phyloP scores from a whole-genome alignment of 1,284 basidiomycete genomes.

The Rhodotorula sp. region DNA sequence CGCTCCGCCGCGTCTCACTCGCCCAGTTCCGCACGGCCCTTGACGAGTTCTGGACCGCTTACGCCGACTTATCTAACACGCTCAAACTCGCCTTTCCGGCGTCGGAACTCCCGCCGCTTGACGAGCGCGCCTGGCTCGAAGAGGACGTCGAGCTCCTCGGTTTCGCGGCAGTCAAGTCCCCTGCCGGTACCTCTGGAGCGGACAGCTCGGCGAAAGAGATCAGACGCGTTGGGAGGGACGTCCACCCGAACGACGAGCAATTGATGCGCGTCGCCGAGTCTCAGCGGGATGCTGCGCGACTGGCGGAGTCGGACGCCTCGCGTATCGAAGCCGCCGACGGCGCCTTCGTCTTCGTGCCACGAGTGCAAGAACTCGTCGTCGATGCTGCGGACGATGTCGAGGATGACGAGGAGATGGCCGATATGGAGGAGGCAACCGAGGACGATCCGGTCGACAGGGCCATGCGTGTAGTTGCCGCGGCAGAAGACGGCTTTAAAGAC shows the following conservation, averaged over 20 bases:
- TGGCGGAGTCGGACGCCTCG: slow-evolving; percentile 61
- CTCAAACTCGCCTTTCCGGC: slow-evolving; percentile 69
- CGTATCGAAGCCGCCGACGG: slow-evolving; percentile 23
- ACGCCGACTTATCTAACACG: slow-evolving; percentile 65
- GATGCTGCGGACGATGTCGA: slow-evolving; percentile 1
- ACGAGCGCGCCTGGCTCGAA: slow-evolving; percentile 66
- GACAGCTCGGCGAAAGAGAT: slow-evolving; percentile 26
- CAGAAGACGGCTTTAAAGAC: slow-evolving; percentile 18
- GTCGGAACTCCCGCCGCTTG: slow-evolving; percentile 57
- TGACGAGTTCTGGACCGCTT: slow-evolving; percentile 67
- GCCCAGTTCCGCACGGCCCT: slow-evolving; percentile 29
- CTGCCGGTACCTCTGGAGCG: neutral
- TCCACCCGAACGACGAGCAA: slow-evolving; percentile 92
- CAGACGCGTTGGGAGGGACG: slow-evolving; percentile 52
- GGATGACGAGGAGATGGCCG: slow-evolving; percentile 9
- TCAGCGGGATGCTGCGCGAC: slow-evolving; percentile 65
- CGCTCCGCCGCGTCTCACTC: neutral
- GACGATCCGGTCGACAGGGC: slow-evolving; percentile 77
- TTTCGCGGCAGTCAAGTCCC: slow-evolving; percentile 55
- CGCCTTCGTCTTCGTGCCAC: slow-evolving; percentile 25
- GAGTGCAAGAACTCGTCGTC: slow-evolving; percentile 21
- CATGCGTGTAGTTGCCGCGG: slow-evolving; percentile 55
- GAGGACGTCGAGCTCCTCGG: slow-evolving; percentile 89
- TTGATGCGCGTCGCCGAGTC: slow-evolving; percentile 89
- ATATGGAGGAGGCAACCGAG: slow-evolving; percentile 54